Percentiles rank a stretch among this genome's conserved stretches.
phyloP scores from a whole-genome alignment of 2,329 filamentous ascomycete species.

The Ilyonectria mors-panacis region DNA sequence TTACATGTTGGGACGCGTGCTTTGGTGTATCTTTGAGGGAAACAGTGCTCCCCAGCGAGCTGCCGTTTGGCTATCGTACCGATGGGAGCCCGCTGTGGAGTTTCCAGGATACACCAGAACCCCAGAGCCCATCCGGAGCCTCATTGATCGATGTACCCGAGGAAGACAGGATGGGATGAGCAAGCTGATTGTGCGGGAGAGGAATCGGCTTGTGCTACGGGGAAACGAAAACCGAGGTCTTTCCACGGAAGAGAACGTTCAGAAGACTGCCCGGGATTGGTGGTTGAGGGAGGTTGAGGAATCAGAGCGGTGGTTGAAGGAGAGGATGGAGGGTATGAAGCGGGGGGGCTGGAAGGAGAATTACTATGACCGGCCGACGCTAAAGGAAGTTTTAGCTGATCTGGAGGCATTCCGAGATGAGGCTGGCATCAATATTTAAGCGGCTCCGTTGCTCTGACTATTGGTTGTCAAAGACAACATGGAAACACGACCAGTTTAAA shows the following conservation, averaged over 20 bases:
- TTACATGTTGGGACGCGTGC: conserved; percentile 73
- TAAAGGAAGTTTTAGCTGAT: conserved; percentile 59
- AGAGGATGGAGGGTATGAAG: conserved; percentile 56
- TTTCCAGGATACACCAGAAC: conserved; percentile 68
- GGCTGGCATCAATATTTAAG: conserved; percentile 36
- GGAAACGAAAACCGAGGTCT: conserved; percentile 50
- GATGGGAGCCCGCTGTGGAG: conserved; percentile 68
- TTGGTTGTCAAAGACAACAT: conserved; percentile 16
- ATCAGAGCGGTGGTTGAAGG: conserved; percentile 63
- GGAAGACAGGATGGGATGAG: conserved; percentile 63
- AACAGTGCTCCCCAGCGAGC: conserved; percentile 70
- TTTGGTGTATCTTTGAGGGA: conserved; percentile 76
- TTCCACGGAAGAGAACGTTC: conserved; percentile 55
- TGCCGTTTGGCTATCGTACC: conserved; percentile 72
- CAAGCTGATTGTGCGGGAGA: conserved; percentile 60
- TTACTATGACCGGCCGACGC: conserved; percentile 63
- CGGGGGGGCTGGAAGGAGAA: conserved; percentile 66
- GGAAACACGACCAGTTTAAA: conserved; percentile 8
- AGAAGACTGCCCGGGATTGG: conserved; percentile 59
- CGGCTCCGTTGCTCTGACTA: not conserved
- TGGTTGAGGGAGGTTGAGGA: conserved; percentile 64
- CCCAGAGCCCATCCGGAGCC: conserved; percentile 59
- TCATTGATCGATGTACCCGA: conserved; percentile 68
- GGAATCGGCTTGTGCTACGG: conserved; percentile 63
- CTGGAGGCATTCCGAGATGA: conserved; percentile 49